These are phyloP conservation scores for Balansia obtecta DNA, from an alignment of 2,329 filamentous ascomycete genomes.

Conservation along the genomic window DNA sequence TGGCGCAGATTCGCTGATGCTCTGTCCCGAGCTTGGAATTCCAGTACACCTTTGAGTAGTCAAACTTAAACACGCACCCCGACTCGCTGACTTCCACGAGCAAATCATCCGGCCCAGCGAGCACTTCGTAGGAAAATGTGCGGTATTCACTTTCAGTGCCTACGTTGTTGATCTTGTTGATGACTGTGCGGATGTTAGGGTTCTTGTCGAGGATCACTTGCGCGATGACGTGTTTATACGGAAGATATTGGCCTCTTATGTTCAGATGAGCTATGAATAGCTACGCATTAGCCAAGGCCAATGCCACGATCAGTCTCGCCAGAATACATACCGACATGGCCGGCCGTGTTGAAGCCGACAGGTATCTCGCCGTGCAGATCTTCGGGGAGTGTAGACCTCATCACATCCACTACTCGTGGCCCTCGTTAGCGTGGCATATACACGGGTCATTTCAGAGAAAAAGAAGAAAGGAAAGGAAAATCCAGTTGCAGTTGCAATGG, in stretches of 20 bases:
- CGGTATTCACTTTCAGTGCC: slow-evolving; percentile 76
- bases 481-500: not conserved
- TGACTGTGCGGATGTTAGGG: slow-evolving; percentile 67
- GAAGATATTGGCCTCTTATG: slow-evolving; percentile 67
- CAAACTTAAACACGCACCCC: slow-evolving; percentile 77
- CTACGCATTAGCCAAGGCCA: no score
- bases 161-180: slow-evolving; percentile 89
- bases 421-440: not conserved
- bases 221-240: slow-evolving; percentile 78
- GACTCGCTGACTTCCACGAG: slow-evolving; percentile 75
- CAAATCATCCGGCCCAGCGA: slow-evolving; percentile 70
- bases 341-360: slow-evolving; percentile 74
- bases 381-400: slow-evolving; percentile 68
- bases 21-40: slow-evolving; percentile 86
- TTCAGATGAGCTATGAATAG: slow-evolving; percentile 64
- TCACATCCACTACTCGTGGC: slow-evolving; percentile 57
- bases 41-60: slow-evolving; percentile 97
- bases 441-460: no score
- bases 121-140: slow-evolving; percentile 85
- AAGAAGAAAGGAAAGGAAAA: no score
- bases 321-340: slow-evolving; percentile 60
- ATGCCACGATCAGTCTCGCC: not conserved
- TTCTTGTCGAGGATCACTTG: slow-evolving; percentile 87
- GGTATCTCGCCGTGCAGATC: slow-evolving; percentile 71
- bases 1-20: slow-evolving; percentile 64